Percentiles rank a stretch among this genome's conserved stretches.
These are phyloP conservation scores for Psilocybe tampanensis DNA, from an alignment of 768 basidiomycete genomes.

Conservation along the genomic window DNA sequence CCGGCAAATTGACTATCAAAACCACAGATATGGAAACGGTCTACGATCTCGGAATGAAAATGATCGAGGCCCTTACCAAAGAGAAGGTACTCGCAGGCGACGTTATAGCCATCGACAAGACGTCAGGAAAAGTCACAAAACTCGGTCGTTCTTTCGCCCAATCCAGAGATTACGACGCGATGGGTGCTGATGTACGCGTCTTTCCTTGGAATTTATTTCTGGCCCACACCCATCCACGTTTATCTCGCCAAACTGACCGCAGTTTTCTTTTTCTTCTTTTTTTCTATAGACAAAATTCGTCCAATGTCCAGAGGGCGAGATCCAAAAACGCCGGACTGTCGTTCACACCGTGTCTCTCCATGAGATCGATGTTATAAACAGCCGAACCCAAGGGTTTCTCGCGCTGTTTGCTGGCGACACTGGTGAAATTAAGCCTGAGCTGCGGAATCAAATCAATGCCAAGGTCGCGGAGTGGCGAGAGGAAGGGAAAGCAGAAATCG, in stretches of 20 bases:
- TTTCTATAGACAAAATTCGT: conserved; percentile 90
- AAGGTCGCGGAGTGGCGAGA: conserved; percentile 98
- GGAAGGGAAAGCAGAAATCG: conserved; percentile 97
- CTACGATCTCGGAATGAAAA: conserved; percentile 97
- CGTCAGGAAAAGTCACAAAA: conserved; percentile 95
- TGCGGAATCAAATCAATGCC: conserved; percentile 94
- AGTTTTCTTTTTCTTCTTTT: too few species aligned
- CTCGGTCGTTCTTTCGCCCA: conserved; percentile 96
- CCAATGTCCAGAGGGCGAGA: conserved; percentile 96
- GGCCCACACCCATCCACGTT: neutral
- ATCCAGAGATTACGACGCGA: conserved; percentile 97
- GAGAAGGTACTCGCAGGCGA: conserved; percentile 97
- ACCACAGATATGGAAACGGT: conserved; percentile 99
- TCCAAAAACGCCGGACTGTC: conserved; percentile 97
- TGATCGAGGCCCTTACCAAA: conserved; percentile 97
- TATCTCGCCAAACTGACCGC: conserved; percentile 5
- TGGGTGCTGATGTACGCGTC: conserved; percentile 92
- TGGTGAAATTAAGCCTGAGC: conserved; percentile 97
- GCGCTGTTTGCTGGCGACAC: conserved; percentile 96
- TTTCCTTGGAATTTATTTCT: conserved; percentile 8
- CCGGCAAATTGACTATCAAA: conserved; percentile 96
- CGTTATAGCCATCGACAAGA: conserved; percentile 96
- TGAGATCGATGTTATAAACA: conserved; percentile 99
- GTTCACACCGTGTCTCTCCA: conserved; percentile 97
- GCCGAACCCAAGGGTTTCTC: conserved; percentile 96